phyloP scores from a whole-genome alignment of 805 yeast genomes.

The Saturnispora besseyi region DNA sequence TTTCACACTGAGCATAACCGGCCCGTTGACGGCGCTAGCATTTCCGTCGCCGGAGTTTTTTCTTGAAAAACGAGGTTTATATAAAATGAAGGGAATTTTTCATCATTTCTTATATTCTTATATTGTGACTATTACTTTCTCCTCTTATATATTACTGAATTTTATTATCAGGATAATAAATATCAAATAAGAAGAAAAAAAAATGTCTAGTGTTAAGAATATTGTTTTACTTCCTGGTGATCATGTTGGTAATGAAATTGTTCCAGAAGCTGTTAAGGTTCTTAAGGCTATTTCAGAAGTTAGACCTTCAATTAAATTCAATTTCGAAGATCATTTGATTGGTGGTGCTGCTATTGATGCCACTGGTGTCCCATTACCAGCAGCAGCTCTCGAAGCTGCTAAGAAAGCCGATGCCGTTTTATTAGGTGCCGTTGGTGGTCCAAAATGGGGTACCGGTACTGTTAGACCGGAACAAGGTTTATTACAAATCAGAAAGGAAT shows the following conservation, averaged over 20 bases:
- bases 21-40: background rate
- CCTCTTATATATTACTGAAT: background rate
- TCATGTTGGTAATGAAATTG: slow-evolving; percentile 90
- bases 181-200: background rate
- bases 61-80: background rate
- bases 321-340: slow-evolving; percentile 75
- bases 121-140: background rate
- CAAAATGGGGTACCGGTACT: slow-evolving; percentile 96
- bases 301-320: slow-evolving; percentile 52
- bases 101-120: background rate
- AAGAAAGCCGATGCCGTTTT: slow-evolving; percentile 90
- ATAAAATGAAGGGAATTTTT: background rate
- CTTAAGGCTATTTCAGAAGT: slow-evolving; percentile 64
- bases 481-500: slow-evolving; percentile 86
- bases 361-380: slow-evolving; percentile 86
- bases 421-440: slow-evolving; percentile 98
- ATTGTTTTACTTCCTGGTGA: slow-evolving; percentile 93
- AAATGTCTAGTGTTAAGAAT: slow-evolving; percentile 37
- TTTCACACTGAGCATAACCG: background rate
- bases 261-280: slow-evolving; percentile 87
- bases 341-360: slow-evolving; percentile 99
- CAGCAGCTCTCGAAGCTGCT: slow-evolving; percentile 72
- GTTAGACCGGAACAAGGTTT: slow-evolving; percentile 98
- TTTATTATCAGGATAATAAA: background rate
- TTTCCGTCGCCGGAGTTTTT: background rate